These are phyloP conservation scores for Ceriops zippeliana DNA, from an alignment of 345 rosid genomes.

Conservation along the genomic window DNA sequence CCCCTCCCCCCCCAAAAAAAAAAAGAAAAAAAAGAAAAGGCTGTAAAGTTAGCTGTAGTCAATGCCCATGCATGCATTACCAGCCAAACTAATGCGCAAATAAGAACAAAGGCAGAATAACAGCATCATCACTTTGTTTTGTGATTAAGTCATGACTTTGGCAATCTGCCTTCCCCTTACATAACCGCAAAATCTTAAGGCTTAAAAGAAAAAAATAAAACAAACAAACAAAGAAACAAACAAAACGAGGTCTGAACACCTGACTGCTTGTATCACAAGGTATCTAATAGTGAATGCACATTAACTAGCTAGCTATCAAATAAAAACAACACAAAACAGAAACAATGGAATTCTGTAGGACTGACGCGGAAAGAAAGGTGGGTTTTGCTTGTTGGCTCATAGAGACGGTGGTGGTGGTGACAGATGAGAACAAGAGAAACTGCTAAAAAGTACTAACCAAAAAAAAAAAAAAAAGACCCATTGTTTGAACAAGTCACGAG, in stretches of 20 bases:
- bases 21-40: no score
- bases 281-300: no score
- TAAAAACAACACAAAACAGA: not conserved
- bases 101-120: not conserved
- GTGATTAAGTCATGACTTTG: slow-evolving; percentile 8
- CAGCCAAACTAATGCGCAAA: no score
- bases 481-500: slow-evolving; percentile 14
- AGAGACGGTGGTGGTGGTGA: not conserved
- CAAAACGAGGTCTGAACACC: not conserved
- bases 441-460: not conserved
- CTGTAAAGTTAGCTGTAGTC: no score
- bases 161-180: not conserved
- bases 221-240: not conserved
- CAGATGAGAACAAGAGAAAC: not conserved
- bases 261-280: not conserved
- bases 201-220: not conserved
- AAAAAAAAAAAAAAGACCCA: not conserved
- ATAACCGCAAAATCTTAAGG: not conserved
- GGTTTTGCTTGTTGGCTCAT: not conserved
- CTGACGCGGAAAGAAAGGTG: not conserved
- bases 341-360: slow-evolving; percentile 4
- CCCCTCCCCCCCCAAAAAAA: no score
- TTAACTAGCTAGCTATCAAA: no score
- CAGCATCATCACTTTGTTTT: slow-evolving; percentile 1
- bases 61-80: no score